Conservation (phyloP, 768 basidiomycete species). For the Mrakia frigida region DNA sequence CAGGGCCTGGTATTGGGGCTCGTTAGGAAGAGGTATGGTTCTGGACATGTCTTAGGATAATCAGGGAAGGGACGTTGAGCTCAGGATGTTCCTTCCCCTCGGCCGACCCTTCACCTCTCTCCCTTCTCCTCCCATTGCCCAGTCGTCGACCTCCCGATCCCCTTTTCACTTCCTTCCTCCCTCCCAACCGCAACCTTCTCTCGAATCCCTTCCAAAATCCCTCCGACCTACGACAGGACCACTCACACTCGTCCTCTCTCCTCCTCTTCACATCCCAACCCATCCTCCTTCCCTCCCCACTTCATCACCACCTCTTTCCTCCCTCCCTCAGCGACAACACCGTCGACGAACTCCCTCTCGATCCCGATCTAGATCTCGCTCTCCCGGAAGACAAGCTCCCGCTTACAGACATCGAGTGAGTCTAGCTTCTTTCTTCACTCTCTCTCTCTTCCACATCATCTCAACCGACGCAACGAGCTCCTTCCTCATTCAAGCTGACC, state of each 20-base stretch:
- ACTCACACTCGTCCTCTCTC: background rate
- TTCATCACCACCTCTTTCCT: background rate
- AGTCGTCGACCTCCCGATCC: background rate
- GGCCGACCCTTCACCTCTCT: background rate
- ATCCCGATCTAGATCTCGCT: constrained; percentile 21
- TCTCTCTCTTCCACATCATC: background rate
- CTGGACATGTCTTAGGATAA: no score
- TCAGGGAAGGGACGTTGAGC: background rate
- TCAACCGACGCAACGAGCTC: background rate
- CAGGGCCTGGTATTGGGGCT: background rate
- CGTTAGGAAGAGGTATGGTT: background rate
- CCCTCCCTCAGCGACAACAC: constrained; percentile 6
- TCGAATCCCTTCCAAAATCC: background rate
- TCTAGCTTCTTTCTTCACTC: no score
- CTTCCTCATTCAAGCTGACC: background rate
- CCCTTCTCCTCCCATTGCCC: no score
- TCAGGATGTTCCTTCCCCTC: background rate
- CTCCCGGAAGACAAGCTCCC: background rate
- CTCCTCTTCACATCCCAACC: background rate
- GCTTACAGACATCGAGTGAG: constrained; percentile 17
- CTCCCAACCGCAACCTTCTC: background rate
- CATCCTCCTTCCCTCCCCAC: background rate
- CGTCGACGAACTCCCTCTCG: constrained; percentile 16
- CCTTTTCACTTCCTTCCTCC: background rate
- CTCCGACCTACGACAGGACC: background rate